These are phyloP conservation scores for Aulographum hederae DNA, from an alignment of 2,329 filamentous ascomycete genomes.

Conservation along the genomic window DNA sequence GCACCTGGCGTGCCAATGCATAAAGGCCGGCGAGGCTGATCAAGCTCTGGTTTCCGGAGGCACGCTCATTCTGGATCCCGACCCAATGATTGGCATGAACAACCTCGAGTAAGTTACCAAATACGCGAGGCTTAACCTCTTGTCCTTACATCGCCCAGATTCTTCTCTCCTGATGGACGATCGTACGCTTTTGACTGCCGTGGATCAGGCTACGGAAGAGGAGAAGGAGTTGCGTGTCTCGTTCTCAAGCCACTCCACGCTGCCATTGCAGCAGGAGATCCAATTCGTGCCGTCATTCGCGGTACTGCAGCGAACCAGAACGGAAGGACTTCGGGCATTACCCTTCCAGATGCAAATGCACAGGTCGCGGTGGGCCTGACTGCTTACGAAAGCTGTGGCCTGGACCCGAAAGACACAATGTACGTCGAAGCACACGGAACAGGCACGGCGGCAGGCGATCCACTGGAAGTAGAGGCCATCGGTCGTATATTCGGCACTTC, in stretches of 20 bases:
- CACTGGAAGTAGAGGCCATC: conserved; percentile 11
- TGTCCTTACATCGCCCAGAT: neutral
- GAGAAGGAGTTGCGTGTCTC: conserved; percentile 12
- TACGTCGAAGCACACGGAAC: conserved; percentile 42
- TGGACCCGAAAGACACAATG: conserved; percentile 9
- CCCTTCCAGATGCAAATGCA: conserved; percentile 8
- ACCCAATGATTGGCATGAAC: neutral
- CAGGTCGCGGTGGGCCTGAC: conserved; percentile 14
- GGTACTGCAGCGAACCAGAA: conserved; percentile 3
- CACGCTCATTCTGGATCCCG: neutral
- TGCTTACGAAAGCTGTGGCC: conserved; percentile 13
- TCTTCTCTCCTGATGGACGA: conserved; percentile 7
- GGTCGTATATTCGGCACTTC: conserved; percentile 8
- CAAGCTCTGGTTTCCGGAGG: neutral
- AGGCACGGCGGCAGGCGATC: conserved; percentile 38
- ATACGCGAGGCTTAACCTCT: conserved; percentile 19
- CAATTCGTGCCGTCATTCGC: conserved; percentile 7
- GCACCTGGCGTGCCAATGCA: neutral
- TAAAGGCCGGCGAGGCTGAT: neutral
- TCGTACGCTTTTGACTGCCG: conserved; percentile 14
- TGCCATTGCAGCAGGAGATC: conserved; percentile 18
- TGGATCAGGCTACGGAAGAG: conserved; percentile 19
- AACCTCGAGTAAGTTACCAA: conserved; percentile 1
- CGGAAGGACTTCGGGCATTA: conserved; percentile 5
- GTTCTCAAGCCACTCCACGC: conserved; percentile 17